Evolutionary conservation across 768 basidiomycete genomes (phyloP), one percentile per base, ranked within the genome.

Genomic region (Rhodotorula diobovata): DNA sequence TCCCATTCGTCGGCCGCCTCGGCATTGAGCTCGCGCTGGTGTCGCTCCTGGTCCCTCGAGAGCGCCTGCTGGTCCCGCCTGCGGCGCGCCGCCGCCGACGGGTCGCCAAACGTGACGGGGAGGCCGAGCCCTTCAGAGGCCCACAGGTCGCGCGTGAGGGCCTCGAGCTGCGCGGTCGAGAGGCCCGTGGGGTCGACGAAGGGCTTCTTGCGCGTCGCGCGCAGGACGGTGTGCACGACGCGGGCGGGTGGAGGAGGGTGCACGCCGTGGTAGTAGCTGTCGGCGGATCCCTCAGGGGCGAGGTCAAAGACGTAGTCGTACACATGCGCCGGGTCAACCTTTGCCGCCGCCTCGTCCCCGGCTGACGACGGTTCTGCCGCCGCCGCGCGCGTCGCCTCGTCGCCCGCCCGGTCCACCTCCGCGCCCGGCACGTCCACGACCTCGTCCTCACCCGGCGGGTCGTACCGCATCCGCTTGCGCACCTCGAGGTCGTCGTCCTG

Each of bases 261-360:
- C 12, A 70, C 63, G 28, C 73, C 73, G 57, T 75, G 73, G 67
- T 71, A 75, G 61, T 68, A 75, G 11, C 67, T 65, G 57, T 75
- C 73, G 39, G 67, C 48, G 28, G 61, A 58, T 14, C 50, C 11
- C 50, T 66, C 61, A 28, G 70, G 70, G 0, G 59, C 34, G 43
- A 71, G 60, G 50, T 70, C 73, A 39, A 58, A 71, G 18, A 55
- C 55, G 60, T 71, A 66, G 51, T 70, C 66, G 69, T 74, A 74
- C 35, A 55, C 37, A 45, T 74, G 73, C 4, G 60, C 63, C 18
- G 66, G 51, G 57, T 71, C 73, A 56, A 71, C 59, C 55, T 56
- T 18, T 9, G 28, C 63, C 20, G 2, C 60, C 45, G 41, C 20
- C 45, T 30, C 43, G 15, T n/a, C 21, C 39, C 11, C 15, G 37